Percentiles rank a stretch among this genome's conserved stretches.
Evolutionary conservation across 2,329 filamentous ascomycete genomes (phyloP).

Genomic region (Sordariomycetes sp.): DNA sequence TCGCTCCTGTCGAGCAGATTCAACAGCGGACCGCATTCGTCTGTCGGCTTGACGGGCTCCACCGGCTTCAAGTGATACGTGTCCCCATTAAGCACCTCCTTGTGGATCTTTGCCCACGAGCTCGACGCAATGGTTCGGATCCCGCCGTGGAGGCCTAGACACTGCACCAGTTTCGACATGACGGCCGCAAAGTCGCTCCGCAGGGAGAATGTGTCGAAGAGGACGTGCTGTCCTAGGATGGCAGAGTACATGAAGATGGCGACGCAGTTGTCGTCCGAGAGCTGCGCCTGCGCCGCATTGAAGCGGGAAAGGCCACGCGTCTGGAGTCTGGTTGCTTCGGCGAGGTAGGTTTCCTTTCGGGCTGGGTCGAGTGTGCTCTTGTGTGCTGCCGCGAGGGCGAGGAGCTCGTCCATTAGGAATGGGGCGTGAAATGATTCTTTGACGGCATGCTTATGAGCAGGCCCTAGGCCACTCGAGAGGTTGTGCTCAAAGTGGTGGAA

Average conservation of each 20-base stretch:
- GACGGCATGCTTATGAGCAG: constrained; percentile 14
- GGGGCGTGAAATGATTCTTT: constrained; percentile 19
- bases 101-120: constrained; percentile 14
- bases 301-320: constrained; percentile 26
- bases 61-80: background rate
- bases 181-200: constrained; percentile 24
- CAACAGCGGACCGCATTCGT: constrained; percentile 14
- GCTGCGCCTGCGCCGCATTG: constrained; percentile 14
- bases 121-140: constrained; percentile 21
- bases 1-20: constrained; percentile 18
- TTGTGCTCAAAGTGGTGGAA: constrained; percentile 11
- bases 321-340: constrained; percentile 28
- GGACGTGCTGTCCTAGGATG: constrained; percentile 28
- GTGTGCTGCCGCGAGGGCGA: constrained; percentile 31
- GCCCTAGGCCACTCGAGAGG: background rate
- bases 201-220: constrained; percentile 30
- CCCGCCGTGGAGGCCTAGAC: constrained; percentile 26
- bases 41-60: background rate
- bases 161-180: constrained; percentile 25
- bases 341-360: constrained; percentile 14
- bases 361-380: constrained; percentile 15
- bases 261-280: constrained; percentile 15
- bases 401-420: constrained; percentile 31
- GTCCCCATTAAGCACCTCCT: background rate
- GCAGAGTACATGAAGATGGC: constrained; percentile 30